These are phyloP conservation scores for Xylaria bambusicola DNA, from an alignment of 495 filamentous ascomycete species.

Conservation along the genomic window DNA sequence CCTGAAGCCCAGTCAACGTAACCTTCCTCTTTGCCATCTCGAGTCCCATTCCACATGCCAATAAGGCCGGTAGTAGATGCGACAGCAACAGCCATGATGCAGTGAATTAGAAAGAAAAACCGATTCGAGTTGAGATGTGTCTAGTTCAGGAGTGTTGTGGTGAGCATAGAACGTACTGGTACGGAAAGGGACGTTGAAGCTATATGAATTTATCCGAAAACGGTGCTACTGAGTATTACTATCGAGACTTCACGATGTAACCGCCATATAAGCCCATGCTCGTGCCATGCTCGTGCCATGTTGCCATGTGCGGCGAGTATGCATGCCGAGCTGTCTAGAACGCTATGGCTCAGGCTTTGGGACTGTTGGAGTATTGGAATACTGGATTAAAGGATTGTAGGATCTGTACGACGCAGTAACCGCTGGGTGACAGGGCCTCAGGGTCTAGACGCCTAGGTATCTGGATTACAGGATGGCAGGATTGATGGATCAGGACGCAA, in stretches of 20 bases:
- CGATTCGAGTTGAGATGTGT: neutral
- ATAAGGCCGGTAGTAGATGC: constrained; percentile 31
- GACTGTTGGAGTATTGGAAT: constrained; percentile 18
- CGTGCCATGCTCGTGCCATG: neutral
- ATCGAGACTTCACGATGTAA: neutral
- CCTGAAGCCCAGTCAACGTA: constrained; percentile 32
- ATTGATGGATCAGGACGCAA: constrained; percentile 22
- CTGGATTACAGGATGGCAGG: constrained; percentile 32
- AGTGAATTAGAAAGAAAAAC: neutral
- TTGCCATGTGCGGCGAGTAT: too few relatives aligned
- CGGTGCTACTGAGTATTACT: neutral
- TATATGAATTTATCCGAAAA: constrained; percentile 25
- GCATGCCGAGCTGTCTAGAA: neutral
- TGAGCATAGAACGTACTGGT: neutral
- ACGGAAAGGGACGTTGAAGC: constrained; percentile 14
- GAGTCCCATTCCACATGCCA: constrained; percentile 36
- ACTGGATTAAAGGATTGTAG: constrained; percentile 22
- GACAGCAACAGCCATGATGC: constrained; percentile 31
- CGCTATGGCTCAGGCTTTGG: neutral
- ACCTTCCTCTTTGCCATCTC: constrained; percentile 26
- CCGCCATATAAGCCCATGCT: too few relatives aligned
- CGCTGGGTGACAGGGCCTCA: too few relatives aligned
- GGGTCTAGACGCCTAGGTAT: too few relatives aligned
- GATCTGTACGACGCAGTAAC: constrained; percentile 25
- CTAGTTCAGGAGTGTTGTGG: constrained; percentile 12